Evolutionary conservation across 495 filamentous ascomycete genomes (phyloP), one percentile per base, ranked within the genome.

Genomic region (Talaromyces adpressus): DNA sequence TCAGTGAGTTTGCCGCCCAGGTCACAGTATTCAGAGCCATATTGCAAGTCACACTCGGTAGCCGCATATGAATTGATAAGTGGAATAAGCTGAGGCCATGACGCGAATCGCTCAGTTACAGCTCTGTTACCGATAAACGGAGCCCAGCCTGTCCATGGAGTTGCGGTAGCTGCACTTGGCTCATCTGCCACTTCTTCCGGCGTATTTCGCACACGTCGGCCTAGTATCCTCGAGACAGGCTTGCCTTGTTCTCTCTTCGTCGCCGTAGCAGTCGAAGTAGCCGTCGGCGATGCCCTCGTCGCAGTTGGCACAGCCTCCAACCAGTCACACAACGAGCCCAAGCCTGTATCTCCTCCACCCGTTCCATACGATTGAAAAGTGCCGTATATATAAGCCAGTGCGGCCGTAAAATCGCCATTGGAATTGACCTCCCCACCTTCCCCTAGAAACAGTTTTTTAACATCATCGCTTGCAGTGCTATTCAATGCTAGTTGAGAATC

Each of bases 401-500:
- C 74, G 39, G 75, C 69, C 0, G 80, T 79, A 70, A 86, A 81
- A 25, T 75, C 78, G 2, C 74, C 78, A 60, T 86, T 82, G 32
- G 70, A 72, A 67, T 82, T 85, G 2, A 67, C 70, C 16, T 80
- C 79, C 0, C 79, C 81, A 0, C 77, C 81, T 4, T 68, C 60
- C 14, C 82, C 82, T 16, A 85, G 74, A 69, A 85, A 83, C 6
- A 69, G 54, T 63, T 77, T 66, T 65, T 85, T 86, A 36, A 86
- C 74, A 20, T 59, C 62, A 0, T 71, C 67, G 0, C 75, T 75
- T 1, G 77, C 71, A 0, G 76, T 65, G 1, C 65, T 64, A 4
- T 70, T 73, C 22, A 69, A 64, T 3, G 74, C 65, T 0, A 84
- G 65, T 56, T 82, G 74, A 0, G 65, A 66, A 63, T 87, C 84